These are phyloP conservation scores for Brassica incana DNA, from an alignment of 345 rosid species.

Conservation along the genomic window DNA sequence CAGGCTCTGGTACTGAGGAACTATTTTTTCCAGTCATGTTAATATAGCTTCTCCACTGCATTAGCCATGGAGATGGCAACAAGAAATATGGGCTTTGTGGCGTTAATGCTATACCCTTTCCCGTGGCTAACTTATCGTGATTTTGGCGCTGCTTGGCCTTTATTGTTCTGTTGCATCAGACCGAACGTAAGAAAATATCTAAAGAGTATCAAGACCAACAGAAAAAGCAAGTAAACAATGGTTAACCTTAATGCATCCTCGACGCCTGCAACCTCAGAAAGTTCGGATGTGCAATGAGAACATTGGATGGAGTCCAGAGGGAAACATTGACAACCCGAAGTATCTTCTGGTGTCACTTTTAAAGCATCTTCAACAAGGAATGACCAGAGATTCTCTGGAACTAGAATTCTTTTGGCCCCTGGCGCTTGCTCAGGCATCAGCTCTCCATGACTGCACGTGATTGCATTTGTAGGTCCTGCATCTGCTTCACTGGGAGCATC, in stretches of 20 bases:
- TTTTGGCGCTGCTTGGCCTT: constrained; percentile 82
- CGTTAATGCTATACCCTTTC: constrained; percentile 60
- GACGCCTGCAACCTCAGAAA: constrained; percentile 85
- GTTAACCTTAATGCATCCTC: constrained; percentile 82
- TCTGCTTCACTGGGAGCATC: constrained; percentile 95
- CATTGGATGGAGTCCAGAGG: constrained; percentile 64
- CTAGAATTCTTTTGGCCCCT: constrained; percentile 81
- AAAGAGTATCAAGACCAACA: constrained; percentile 14
- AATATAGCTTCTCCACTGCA: constrained; percentile 80
- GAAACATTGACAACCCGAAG: constrained; percentile 54
- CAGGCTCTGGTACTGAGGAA: constrained; percentile 67
- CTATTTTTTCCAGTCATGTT: constrained; percentile 66
- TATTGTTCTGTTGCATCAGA: constrained; percentile 61
- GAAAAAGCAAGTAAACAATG: constrained; percentile 29
- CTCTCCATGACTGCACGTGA: constrained; percentile 75
- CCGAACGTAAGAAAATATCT: constrained; percentile 33
- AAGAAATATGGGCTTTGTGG: constrained; percentile 64
- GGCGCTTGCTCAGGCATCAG: constrained; percentile 86
- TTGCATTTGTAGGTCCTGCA: constrained; percentile 74
- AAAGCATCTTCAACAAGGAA: constrained; percentile 80
- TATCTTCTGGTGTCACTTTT: constrained; percentile 64
- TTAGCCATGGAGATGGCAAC: constrained; percentile 82
- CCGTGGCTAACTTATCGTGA: constrained; percentile 81
- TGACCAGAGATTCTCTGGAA: constrained; percentile 87
- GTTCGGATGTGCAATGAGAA: constrained; percentile 65